Evolutionary conservation across 345 rosid genomes (phyloP).

Genomic region (Isatis tinctoria): DNA sequence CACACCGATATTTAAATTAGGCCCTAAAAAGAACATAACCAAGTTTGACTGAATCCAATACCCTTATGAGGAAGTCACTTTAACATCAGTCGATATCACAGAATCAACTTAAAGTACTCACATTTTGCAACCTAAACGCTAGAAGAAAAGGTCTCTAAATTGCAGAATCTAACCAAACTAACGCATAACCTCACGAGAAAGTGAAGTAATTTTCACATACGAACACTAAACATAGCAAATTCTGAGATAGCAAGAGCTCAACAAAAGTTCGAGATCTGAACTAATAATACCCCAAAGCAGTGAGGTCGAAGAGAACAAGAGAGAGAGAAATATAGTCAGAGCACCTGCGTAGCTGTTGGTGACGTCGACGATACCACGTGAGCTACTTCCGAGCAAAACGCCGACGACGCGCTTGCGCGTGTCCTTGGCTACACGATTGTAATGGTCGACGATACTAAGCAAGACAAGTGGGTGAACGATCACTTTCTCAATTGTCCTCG

Average conservation of each 20-base stretch:
- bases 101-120: not conserved
- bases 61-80: not conserved
- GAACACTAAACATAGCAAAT: not conserved
- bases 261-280: not conserved
- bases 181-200: not conserved
- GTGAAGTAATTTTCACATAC: not conserved
- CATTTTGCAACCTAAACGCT: not conserved
- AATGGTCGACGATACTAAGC: slow-evolving; percentile 91
- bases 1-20: not conserved
- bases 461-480: slow-evolving; percentile 90
- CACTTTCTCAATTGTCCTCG: slow-evolving; percentile 81
- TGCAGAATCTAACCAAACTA: not conserved
- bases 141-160: not conserved
- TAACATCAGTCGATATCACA: not conserved
- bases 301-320: not conserved
- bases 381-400: slow-evolving; percentile 62
- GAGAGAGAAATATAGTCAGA: not conserved
- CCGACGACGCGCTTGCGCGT: slow-evolving; percentile 83
- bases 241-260: not conserved
- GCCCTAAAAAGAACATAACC: not conserved
- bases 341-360: slow-evolving; percentile 88
- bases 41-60: slow-evolving; percentile 3
- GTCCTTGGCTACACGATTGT: slow-evolving; percentile 83
- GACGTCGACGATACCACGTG: slow-evolving; percentile 78
- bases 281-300: not conserved